These are phyloP conservation scores for Pythium phragmiticola DNA, from an alignment of 352 stramenopile species.

Conservation along the genomic window DNA sequence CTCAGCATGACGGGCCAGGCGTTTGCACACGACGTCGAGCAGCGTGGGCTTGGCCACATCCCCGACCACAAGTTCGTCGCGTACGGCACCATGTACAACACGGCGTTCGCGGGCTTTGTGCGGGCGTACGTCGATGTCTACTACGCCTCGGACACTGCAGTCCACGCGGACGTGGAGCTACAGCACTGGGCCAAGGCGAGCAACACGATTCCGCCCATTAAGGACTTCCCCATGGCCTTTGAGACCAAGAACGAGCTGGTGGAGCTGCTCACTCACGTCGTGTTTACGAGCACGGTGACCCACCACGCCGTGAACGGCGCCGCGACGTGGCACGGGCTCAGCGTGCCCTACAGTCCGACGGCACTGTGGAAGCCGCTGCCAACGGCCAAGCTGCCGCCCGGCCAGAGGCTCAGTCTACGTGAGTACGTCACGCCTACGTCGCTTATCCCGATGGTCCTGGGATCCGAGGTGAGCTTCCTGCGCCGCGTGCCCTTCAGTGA, in stretches of 20 bases:
- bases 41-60: constrained; percentile 31
- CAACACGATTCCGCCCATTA: constrained; percentile 8
- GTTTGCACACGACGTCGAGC: not conserved
- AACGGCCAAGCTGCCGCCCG: constrained; percentile 7
- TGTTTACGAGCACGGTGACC: constrained; percentile 24
- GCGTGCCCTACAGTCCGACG: constrained; percentile 12
- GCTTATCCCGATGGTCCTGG: not conserved
- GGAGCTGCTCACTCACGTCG: constrained; percentile 17
- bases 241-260: constrained; percentile 1
- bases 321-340: constrained; percentile 17
- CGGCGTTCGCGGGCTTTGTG: constrained; percentile 32
- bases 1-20: constrained; percentile 27
- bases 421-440: too few relatives aligned
- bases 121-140: constrained; percentile 29
- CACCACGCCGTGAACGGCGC: constrained; percentile 26
- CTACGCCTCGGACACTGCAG: constrained; percentile 30
- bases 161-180: constrained; percentile 37
- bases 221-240: constrained; percentile 17
- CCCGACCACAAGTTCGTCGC: constrained; percentile 34
- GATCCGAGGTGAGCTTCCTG: not conserved
- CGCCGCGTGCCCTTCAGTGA: constrained; percentile 5
- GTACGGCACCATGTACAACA: constrained; percentile 35
- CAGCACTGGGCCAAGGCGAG: constrained; percentile 16
- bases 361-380: constrained; percentile 21
- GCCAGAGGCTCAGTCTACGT: not conserved